Evolutionary conservation across 257 asterid genomes (phyloP), one percentile per base, ranked within the genome.

Genomic region (Jaltomata sinuosa): DNA sequence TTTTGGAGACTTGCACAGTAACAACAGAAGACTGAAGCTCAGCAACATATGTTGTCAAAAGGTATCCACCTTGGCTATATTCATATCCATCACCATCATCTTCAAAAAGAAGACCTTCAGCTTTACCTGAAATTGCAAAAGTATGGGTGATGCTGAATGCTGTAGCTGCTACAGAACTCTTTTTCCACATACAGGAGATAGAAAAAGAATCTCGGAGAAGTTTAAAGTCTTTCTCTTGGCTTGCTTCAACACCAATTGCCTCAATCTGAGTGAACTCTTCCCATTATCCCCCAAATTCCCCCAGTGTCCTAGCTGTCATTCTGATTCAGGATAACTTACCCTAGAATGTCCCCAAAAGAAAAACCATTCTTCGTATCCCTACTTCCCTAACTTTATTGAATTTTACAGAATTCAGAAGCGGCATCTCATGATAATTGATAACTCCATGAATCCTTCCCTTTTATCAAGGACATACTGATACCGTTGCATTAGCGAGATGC

Each of bases 31-130:
- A 89, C 77, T 88, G 91, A 59, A 82, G 88, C 86, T 93, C 97
- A 74, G 98, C 99, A 62, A 85, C 88, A 88, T 94, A 97, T 69
- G 98, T 95, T 19, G 99, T 95, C 91, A 94, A 87, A 54, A 92
- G 93, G 88, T 91, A 97, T 22, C 85, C 91, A 38, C 95, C 98
- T 82, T 76, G 87, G 25, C 88, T 88, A 88, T 92, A 97, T 80
- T 86, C 98, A 87, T 95, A 93, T 79, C 98, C 99, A 90, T 97
- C 99, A 19, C 97, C 98, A 79, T 90, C 94, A 82, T 97, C 99
- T 88, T 97, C 99, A 79, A 86, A 97, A 79, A 93, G 92, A 86
- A 84, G 18, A 62, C 99, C 99, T 91, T 94, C 95, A 57, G 99
- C 98, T 87, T 92, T 95, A 79, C 98, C 99, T 96, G 92, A 65